Evolutionary conservation across 2,329 filamentous ascomycete genomes (phyloP).

Genomic region (Arthroderma uncinatum): DNA sequence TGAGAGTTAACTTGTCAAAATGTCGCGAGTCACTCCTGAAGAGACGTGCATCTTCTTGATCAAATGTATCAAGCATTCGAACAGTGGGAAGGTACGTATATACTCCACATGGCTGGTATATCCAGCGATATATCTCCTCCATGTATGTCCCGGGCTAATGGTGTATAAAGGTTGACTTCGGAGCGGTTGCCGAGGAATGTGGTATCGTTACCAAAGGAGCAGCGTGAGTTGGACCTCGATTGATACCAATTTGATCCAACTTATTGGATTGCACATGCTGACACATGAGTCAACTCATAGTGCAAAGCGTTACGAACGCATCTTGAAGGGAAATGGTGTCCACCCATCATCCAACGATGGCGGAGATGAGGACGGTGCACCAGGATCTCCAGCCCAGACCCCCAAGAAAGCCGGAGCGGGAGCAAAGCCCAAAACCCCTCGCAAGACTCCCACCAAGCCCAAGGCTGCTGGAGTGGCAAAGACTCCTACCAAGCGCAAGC

Average conservation of each 20-base stretch:
- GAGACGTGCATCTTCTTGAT: slow-evolving; percentile 57
- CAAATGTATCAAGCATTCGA: slow-evolving; percentile 51
- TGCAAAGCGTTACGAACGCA: slow-evolving; percentile 56
- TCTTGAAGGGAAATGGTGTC: slow-evolving; percentile 51
- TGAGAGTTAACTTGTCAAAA: slow-evolving; percentile 19
- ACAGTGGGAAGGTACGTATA: slow-evolving; percentile 46
- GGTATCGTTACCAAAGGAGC: slow-evolving; percentile 54
- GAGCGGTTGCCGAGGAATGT: slow-evolving; percentile 52
- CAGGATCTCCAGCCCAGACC: slow-evolving; percentile 16
- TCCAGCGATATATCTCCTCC: neutral
- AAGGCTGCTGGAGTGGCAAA: slow-evolving; percentile 17
- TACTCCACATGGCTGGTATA: neutral
- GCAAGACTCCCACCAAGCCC: slow-evolving; percentile 19
- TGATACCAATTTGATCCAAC: neutral
- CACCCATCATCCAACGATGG: slow-evolving; percentile 10
- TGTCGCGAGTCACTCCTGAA: slow-evolving; percentile 42
- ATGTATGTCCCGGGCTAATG: slow-evolving; percentile 3
- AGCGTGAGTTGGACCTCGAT: slow-evolving; percentile 52
- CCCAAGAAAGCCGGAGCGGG: slow-evolving; percentile 14
- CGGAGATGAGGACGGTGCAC: neutral
- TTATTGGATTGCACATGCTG: neutral
- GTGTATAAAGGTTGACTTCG: slow-evolving; percentile 49
- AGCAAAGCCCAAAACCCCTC: slow-evolving; percentile 13
- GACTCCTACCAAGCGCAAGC: slow-evolving; percentile 15
- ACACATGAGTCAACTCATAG: slow-evolving; percentile 34